Conservation (phyloP, 345 rosid genomes). For the Reutealis trisperma region DNA sequence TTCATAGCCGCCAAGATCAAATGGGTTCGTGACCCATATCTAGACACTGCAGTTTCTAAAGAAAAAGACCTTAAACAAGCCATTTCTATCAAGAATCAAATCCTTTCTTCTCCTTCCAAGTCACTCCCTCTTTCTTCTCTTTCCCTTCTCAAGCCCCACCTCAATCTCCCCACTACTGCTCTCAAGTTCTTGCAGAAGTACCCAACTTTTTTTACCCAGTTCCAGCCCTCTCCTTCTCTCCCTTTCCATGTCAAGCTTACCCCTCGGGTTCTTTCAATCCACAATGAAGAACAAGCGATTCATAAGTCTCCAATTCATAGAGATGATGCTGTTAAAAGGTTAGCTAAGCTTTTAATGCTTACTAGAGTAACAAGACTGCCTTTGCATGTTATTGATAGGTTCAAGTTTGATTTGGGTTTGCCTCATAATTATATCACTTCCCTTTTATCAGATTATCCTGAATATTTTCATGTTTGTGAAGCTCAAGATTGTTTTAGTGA, state of each 20-base stretch:
- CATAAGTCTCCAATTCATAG: slow-evolving; percentile 38
- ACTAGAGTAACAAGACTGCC: slow-evolving; percentile 52
- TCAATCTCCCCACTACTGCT: slow-evolving; percentile 45
- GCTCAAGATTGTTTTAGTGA: slow-evolving; percentile 31
- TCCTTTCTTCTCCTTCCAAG: slow-evolving; percentile 54
- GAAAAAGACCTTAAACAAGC: slow-evolving; percentile 64
- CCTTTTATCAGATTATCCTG: slow-evolving; percentile 67
- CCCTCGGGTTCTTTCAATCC: slow-evolving; percentile 45
- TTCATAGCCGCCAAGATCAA: slow-evolving; percentile 67
- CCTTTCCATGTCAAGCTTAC: slow-evolving; percentile 74
- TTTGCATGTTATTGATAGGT: slow-evolving; percentile 47
- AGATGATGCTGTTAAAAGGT: slow-evolving; percentile 37
- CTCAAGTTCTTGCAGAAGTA: slow-evolving; percentile 48
- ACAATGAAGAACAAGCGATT: slow-evolving; percentile 54
- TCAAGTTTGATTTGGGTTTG: slow-evolving; percentile 75
- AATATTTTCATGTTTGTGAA: slow-evolving; percentile 54
- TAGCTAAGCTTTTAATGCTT: slow-evolving; percentile 72
- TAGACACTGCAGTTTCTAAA: slow-evolving; percentile 52
- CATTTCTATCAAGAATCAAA: slow-evolving; percentile 62
- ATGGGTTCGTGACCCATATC: slow-evolving; percentile 68
- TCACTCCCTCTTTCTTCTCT: slow-evolving; percentile 65
- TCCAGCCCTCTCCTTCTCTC: slow-evolving; percentile 68
- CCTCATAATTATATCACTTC: slow-evolving; percentile 60
- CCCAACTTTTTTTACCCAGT: slow-evolving; percentile 50
- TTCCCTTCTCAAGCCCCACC: slow-evolving; percentile 55